phyloP scores from a whole-genome alignment of 2,329 filamentous ascomycete genomes.

The Arthrobotrys sphaeroides region DNA sequence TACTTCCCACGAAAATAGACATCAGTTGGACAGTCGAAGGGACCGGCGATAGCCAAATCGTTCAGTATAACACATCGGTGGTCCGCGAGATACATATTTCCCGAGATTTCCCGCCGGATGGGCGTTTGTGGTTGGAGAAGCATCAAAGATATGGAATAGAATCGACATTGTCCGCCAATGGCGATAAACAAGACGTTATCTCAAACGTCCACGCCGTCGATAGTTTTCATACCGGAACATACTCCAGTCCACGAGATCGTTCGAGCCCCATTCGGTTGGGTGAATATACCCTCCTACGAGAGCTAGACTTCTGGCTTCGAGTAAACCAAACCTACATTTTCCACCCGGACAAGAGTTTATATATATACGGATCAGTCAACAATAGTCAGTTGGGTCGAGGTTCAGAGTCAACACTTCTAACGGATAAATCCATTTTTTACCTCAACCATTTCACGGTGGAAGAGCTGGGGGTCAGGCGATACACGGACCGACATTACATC shows the following conservation, averaged over 20 bases:
- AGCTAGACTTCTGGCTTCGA: background rate
- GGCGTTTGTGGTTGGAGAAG: background rate
- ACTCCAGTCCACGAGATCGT: background rate
- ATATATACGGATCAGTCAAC: conserved; percentile 39
- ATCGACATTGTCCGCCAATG: conserved; percentile 25
- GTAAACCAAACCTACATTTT: conserved; percentile 37
- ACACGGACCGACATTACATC: conserved; percentile 19
- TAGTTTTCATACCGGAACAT: background rate
- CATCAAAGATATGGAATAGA: conserved; percentile 27
- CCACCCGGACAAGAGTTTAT: conserved; percentile 35
- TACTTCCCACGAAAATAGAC: background rate
- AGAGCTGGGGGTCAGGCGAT: conserved; percentile 15
- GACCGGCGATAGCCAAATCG: background rate
- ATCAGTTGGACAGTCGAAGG: conserved; percentile 15
- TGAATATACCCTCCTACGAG: background rate
- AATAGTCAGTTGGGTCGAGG: conserved; percentile 22
- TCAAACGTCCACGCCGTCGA: conserved; percentile 20
- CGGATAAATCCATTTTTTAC: conserved; percentile 34
- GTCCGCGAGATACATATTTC: background rate
- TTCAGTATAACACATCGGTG: conserved; percentile 21
- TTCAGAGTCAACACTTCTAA: conserved; percentile 38
- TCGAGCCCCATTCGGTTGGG: background rate
- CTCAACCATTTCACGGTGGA: background rate
- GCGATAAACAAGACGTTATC: conserved; percentile 47
- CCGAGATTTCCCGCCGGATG: background rate